phyloP scores from a whole-genome alignment of 306 rosid genomes.

The Vigna nakashimae region DNA sequence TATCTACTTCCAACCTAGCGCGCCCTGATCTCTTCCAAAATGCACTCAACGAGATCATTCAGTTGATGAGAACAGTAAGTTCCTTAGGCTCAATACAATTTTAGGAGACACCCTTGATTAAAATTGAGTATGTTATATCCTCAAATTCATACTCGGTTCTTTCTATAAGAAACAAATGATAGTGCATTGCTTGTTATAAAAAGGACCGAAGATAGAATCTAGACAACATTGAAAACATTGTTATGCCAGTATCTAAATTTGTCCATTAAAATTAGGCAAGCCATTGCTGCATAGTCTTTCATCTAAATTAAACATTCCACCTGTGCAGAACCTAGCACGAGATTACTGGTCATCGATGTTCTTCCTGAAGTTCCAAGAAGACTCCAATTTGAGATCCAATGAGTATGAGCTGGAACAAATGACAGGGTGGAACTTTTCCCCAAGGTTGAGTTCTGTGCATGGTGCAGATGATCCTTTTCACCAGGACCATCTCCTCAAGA shows the following conservation, averaged over 20 bases:
- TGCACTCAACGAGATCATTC: slow-evolving; percentile 77
- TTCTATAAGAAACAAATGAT: background rate
- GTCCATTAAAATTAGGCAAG: background rate
- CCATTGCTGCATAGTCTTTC: background rate
- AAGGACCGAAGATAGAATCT: background rate
- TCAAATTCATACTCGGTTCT: background rate
- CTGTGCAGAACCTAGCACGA: slow-evolving; percentile 70
- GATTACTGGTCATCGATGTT: slow-evolving; percentile 95
- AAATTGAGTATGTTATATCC: slow-evolving; percentile 1
- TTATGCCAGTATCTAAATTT: too few relatives aligned
- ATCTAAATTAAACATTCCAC: slow-evolving; percentile 26
- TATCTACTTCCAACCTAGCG: slow-evolving; percentile 77
- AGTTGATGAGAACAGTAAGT: slow-evolving; percentile 76
- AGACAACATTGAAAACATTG: background rate
- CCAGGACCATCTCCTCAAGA: slow-evolving; percentile 67
- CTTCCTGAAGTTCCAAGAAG: slow-evolving; percentile 84
- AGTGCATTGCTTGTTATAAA: too few relatives aligned
- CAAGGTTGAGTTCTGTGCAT: slow-evolving; percentile 85
- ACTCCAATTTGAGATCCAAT: slow-evolving; percentile 61
- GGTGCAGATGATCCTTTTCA: slow-evolving; percentile 89
- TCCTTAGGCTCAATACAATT: slow-evolving; percentile 14
- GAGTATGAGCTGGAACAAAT: slow-evolving; percentile 70
- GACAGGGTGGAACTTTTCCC: slow-evolving; percentile 77
- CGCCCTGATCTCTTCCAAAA: slow-evolving; percentile 69
- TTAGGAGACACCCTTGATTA: background rate